phyloP scores from a whole-genome alignment of 2,329 filamentous ascomycete species.

The Rutstroemia sydowiana region DNA sequence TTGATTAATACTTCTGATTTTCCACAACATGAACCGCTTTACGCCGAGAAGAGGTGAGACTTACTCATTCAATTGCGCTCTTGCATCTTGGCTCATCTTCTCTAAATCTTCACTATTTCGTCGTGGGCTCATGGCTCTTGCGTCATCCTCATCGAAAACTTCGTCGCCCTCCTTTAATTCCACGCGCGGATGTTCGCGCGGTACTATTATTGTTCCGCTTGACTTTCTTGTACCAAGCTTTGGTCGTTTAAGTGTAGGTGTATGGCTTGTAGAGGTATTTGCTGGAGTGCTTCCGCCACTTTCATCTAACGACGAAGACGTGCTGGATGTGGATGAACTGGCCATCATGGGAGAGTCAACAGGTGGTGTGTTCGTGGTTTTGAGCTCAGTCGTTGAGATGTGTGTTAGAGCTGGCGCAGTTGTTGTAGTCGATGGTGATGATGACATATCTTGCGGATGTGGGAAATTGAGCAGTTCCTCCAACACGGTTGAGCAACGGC shows the following conservation, averaged over 20 bases:
- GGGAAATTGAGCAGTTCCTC: slow-evolving; percentile 4
- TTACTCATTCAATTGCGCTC: slow-evolving; percentile 51
- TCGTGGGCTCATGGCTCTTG: slow-evolving; percentile 88
- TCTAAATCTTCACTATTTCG: slow-evolving; percentile 87
- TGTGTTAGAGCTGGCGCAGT: slow-evolving; percentile 1
- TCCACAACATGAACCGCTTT: not conserved
- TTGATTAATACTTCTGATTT: slow-evolving; percentile 8
- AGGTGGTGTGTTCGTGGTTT: slow-evolving; percentile 2
- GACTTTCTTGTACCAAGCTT: slow-evolving; percentile 66
- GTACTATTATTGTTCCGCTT: slow-evolving; percentile 76
- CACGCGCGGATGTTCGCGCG: slow-evolving; percentile 65
- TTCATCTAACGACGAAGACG: slow-evolving; percentile 7
- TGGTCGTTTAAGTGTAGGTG: slow-evolving; percentile 41
- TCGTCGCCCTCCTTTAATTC: slow-evolving; percentile 62
- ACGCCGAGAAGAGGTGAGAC: slow-evolving; percentile 29
- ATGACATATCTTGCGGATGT: not conserved
- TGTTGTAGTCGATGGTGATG: slow-evolving; percentile 4
- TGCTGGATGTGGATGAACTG: slow-evolving; percentile 6
- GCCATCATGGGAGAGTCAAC: slow-evolving; percentile 1
- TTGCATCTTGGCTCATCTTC: slow-evolving; percentile 74
- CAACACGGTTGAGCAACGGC: not conserved
- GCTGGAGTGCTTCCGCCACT: slow-evolving; percentile 8
- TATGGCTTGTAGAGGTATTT: slow-evolving; percentile 7
- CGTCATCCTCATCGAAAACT: slow-evolving; percentile 73
- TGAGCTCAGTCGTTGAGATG: not conserved